These are phyloP conservation scores for Tilletiopsis washingtonensis DNA, from an alignment of 1,284 basidiomycete genomes.

Conservation along the genomic window DNA sequence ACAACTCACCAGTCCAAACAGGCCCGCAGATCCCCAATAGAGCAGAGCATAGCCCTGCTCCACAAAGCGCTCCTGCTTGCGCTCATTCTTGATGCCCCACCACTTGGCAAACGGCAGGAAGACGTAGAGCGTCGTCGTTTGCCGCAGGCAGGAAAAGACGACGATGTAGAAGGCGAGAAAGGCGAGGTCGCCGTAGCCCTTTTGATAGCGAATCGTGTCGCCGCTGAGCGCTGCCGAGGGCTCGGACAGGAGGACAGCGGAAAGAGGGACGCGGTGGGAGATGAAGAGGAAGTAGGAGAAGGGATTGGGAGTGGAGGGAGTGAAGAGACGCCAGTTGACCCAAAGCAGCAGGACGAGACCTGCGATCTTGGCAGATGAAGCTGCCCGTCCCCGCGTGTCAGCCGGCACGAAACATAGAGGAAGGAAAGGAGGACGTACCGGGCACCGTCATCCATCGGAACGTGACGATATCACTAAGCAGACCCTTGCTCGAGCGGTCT, in stretches of 20 bases:
- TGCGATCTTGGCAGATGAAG: constrained; percentile 52
- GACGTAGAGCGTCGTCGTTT: constrained; percentile 64
- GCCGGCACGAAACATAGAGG: constrained; percentile 1
- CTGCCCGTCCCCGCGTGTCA: constrained; percentile 8
- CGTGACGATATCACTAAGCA: constrained; percentile 15
- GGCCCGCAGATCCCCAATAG: constrained; percentile 40
- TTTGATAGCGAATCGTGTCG: constrained; percentile 26
- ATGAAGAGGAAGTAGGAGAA: constrained; percentile 69
- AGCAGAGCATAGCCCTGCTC: constrained; percentile 44
- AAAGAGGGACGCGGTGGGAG: constrained; percentile 55
- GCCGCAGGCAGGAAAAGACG: constrained; percentile 84
- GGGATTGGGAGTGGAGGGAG: constrained; percentile 60
- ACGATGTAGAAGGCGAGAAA: constrained; percentile 83
- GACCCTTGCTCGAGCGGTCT: neutral
- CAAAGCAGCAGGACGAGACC: constrained; percentile 65
- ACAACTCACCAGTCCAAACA: constrained; percentile 23
- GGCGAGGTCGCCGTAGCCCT: constrained; percentile 56
- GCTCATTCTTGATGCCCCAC: constrained; percentile 41
- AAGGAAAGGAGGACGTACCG: constrained; percentile 6
- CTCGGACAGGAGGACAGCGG: constrained; percentile 54
- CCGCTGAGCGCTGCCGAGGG: constrained; percentile 11
- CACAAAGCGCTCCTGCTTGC: constrained; percentile 37
- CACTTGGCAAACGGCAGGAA: constrained; percentile 61
- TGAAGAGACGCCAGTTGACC: constrained; percentile 60
- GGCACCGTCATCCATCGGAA: constrained; percentile 43